These are phyloP conservation scores for Scedosporium boydii DNA, from an alignment of 2,329 filamentous ascomycete genomes.

Conservation along the genomic window DNA sequence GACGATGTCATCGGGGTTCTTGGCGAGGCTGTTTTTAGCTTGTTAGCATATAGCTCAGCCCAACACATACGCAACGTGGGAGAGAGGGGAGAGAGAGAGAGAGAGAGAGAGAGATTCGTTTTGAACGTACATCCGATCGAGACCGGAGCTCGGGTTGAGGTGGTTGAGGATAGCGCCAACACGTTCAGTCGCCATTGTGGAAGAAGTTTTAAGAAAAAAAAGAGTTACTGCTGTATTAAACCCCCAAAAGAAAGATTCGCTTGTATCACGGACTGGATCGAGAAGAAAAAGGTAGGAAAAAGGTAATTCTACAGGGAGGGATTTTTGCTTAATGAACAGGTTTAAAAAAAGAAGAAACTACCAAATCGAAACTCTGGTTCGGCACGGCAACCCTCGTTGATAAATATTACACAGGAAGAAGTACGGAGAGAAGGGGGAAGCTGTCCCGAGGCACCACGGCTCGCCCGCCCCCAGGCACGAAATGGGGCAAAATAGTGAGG, in stretches of 20 bases:
- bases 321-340: background rate
- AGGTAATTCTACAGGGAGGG: background rate
- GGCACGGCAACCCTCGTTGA: too few species aligned
- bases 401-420: too few species aligned
- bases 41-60: too few species aligned
- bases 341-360: background rate
- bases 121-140: slow-evolving; percentile 62
- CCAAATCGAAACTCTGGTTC: too few species aligned
- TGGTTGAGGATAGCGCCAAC: slow-evolving; percentile 83
- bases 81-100: slow-evolving; percentile 6
- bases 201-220: background rate
- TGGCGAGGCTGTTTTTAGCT: slow-evolving; percentile 55
- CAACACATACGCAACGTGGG: background rate
- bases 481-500: too few species aligned
- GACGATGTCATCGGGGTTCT: slow-evolving; percentile 93
- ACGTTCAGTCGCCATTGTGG: slow-evolving; percentile 66
- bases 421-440: too few species aligned
- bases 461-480: too few species aligned
- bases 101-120: background rate
- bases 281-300: background rate
- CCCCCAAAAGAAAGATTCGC: too few species aligned
- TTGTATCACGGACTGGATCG: background rate
- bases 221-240: background rate
- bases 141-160: slow-evolving; percentile 61
- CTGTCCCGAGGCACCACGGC: too few species aligned